Percentiles rank a stretch among this genome's conserved stretches.
Evolutionary conservation across 306 rosid species (phyloP).

Genomic region (Corylus americana): DNA sequence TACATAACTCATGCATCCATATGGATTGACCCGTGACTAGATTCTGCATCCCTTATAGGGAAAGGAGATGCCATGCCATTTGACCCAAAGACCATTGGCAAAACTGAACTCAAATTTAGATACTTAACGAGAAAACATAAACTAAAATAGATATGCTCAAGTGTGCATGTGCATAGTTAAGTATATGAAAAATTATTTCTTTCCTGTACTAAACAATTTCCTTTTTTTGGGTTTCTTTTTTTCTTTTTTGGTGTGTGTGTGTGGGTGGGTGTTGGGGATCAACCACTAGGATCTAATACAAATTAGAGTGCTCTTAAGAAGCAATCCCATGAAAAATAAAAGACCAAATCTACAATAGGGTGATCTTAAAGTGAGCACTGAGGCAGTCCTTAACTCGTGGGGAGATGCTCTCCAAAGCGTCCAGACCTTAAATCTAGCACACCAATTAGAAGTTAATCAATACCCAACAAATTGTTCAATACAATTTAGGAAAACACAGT

Average conservation of each 20-base stretch:
- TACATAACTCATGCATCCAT: neutral
- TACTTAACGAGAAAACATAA: conserved; percentile 7
- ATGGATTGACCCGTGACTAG: neutral
- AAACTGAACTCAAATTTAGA: neutral
- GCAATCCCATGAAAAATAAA: neutral
- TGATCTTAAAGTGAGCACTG: neutral
- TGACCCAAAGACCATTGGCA: neutral
- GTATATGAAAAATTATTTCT: no score
- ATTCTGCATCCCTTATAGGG: neutral
- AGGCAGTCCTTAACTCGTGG: neutral
- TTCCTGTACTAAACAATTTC: neutral
- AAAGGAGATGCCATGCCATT: neutral
- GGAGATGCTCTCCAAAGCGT: neutral
- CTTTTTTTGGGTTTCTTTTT: neutral
- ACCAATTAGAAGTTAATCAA: neutral
- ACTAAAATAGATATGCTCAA: neutral
- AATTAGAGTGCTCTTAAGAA: neutral
- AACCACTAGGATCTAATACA: neutral
- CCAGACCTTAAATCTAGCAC: neutral
- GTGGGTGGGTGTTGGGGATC: neutral
- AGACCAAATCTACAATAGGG: neutral
- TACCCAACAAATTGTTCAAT: neutral
- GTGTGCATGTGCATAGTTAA: neutral
- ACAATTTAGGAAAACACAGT: neutral
- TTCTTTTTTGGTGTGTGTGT: no score